Evolutionary conservation across 805 yeast species (phyloP), one percentile per base, ranked within the genome.

Genomic region (Candida vartiovaarae): DNA sequence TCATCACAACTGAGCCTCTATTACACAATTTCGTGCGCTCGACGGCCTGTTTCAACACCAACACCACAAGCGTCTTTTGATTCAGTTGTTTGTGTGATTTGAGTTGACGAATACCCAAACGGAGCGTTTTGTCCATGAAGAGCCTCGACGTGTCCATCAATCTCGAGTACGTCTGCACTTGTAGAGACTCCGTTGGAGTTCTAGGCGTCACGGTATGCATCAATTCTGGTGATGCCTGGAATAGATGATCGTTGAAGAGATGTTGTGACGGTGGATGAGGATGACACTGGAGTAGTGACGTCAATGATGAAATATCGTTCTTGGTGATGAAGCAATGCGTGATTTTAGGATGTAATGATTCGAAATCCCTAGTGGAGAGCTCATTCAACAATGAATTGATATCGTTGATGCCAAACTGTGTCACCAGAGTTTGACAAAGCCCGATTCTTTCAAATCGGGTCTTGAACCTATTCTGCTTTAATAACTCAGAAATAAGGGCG

Each of bases 281-380:
- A 30, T 26, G 29, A 3, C 2, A 6, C 11, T 30, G n/a, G n/a
- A 38, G 20, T 8, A 38, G 23, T 6, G 20, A 8, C 27, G 27
- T n/a, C 26, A 20, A 9, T 6, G 8, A 9, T 3, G 24, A 8
- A 8, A 20, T 20, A 27, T 36, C 20, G 6, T 29, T 27, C 7
- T 15, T 30, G 20, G 10, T 10, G 8, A 38, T 8, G 20, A 38
- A 11, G 5, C 28, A 30, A 8, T 10, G 23, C 9, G 30, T 41
- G 20, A 48, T 33, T 43, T 45, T 45, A 32, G 44, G 47, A 27
- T 45, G 43, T 6, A 48, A 29, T 4, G 49, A 45, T 24, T 48
- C 43, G 34, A 41, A 45, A 9, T 6, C 24, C 23, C 40, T 25
- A 5, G 7, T 5, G 3, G 33, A 5, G 7, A 41, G n/a, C 4